A percentile compares a stretch with the other conserved stretches of the same genome.
phyloP scores from a whole-genome alignment of 148 eudicot species.

The Linanthus parryae region DNA sequence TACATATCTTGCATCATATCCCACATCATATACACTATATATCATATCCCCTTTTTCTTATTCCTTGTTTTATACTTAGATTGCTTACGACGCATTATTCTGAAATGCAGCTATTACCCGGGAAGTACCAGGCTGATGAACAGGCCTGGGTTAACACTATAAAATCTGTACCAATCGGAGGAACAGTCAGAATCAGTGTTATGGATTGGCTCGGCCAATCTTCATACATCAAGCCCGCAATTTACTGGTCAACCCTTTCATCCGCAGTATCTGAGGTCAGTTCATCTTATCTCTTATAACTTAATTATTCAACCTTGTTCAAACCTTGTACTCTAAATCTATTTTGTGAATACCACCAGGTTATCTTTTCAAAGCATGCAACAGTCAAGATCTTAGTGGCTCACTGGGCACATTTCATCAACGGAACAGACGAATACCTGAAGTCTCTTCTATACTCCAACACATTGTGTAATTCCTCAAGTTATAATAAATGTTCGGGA shows the following conservation, averaged over 20 bases:
- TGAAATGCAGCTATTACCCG: slow-evolving; percentile 58
- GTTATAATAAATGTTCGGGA: slow-evolving; percentile 67
- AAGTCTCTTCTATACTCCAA: slow-evolving; percentile 80
- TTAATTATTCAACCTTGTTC: too few relatives aligned
- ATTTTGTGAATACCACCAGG: slow-evolving; percentile 31
- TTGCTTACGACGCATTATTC: slow-evolving; percentile 11
- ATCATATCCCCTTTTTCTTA: background rate
- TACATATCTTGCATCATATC: too few relatives aligned
- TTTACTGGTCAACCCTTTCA: slow-evolving; percentile 83
- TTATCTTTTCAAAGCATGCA: slow-evolving; percentile 73
- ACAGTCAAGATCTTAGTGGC: slow-evolving; percentile 78
- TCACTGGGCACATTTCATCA: slow-evolving; percentile 70
- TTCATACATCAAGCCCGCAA: slow-evolving; percentile 37
- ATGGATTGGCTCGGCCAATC: slow-evolving; percentile 99
- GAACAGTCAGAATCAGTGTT: slow-evolving; percentile 58
- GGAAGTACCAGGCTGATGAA: slow-evolving; percentile 72
- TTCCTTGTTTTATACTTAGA: slow-evolving; percentile 3
- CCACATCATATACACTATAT: too few relatives aligned
- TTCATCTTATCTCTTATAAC: slow-evolving; percentile 29
- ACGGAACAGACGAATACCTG: slow-evolving; percentile 65
- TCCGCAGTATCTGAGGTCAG: slow-evolving; percentile 81
- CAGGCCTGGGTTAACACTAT: slow-evolving; percentile 91
- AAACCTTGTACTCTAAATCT: too few relatives aligned
- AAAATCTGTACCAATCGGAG: slow-evolving; percentile 63
- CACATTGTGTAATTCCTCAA: slow-evolving; percentile 65